These are phyloP conservation scores for Fusarium bulbicola DNA, from an alignment of 2,329 filamentous ascomycete genomes.

Conservation along the genomic window DNA sequence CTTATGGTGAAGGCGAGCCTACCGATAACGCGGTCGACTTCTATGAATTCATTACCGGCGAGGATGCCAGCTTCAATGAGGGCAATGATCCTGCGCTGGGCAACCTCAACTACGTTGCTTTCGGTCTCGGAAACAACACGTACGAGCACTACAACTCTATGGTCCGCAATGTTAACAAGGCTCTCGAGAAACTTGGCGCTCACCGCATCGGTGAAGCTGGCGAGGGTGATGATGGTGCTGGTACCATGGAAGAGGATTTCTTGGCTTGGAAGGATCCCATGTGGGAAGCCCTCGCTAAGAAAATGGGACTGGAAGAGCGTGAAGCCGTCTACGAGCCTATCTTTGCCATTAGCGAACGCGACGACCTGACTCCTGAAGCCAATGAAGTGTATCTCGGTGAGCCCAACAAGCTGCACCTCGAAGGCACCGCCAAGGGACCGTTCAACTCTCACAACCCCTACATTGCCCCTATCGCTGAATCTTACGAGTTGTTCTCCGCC, in stretches of 20 bases:
- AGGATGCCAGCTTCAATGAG: conserved; percentile 84
- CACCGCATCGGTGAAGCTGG: conserved; percentile 86
- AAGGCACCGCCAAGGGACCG: conserved; percentile 83
- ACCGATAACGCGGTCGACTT: conserved; percentile 99
- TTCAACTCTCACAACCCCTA: conserved; percentile 98
- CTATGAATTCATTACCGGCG: conserved; percentile 91
- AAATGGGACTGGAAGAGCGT: conserved; percentile 91
- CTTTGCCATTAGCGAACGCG: conserved; percentile 82
- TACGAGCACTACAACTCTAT: conserved; percentile 99
- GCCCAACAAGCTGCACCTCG: conserved; percentile 94
- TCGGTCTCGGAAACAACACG: conserved; percentile 98
- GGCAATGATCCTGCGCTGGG: conserved; percentile 76
- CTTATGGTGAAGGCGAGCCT: conserved; percentile 97
- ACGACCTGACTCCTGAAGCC: conserved; percentile 77
- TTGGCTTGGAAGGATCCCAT: conserved; percentile 99
- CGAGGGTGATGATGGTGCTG: conserved; percentile 96
- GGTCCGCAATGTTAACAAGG: conserved; percentile 90
- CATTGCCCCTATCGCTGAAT: conserved; percentile 92
- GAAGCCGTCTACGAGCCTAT: conserved; percentile 96
- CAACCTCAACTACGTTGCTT: conserved; percentile 92
- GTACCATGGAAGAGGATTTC: conserved; percentile 99
- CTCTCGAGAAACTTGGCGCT: conserved; percentile 83
- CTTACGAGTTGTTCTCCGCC: conserved; percentile 87
- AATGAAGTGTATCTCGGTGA: conserved; percentile 92
- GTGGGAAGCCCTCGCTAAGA: conserved; percentile 86